Conservation (phyloP, 495 filamentous ascomycete genomes). For the Antarctomyces pellizariae region DNA sequence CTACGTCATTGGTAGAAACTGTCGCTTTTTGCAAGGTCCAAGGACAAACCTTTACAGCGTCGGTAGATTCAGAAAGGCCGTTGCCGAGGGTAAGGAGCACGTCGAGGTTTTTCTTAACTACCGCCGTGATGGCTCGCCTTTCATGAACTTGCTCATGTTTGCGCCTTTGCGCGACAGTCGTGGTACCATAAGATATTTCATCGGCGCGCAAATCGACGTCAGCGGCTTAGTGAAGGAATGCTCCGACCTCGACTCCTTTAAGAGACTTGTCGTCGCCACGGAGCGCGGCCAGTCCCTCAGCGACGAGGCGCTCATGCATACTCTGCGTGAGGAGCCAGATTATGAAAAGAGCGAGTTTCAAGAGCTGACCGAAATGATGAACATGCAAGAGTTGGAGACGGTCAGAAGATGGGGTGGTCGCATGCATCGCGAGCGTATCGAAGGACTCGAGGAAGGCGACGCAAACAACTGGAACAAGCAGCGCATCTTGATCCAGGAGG, state of each 20-base stretch:
- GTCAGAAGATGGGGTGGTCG: slow-evolving; percentile 28
- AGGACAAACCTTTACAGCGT: slow-evolving; percentile 27
- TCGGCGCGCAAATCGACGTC: slow-evolving; percentile 41
- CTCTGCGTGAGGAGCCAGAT: slow-evolving; percentile 7
- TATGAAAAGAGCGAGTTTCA: slow-evolving; percentile 18
- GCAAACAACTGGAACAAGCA: slow-evolving; percentile 14
- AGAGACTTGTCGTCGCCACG: slow-evolving; percentile 17
- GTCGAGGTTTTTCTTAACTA: slow-evolving; percentile 49
- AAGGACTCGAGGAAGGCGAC: slow-evolving; percentile 16
- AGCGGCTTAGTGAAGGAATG: slow-evolving; percentile 32
- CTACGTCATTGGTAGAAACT: slow-evolving; percentile 35
- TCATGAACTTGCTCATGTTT: slow-evolving; percentile 44
- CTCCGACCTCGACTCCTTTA: slow-evolving; percentile 29
- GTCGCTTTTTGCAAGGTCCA: slow-evolving; percentile 39
- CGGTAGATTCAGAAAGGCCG: slow-evolving; percentile 27
- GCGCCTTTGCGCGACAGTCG: slow-evolving; percentile 36
- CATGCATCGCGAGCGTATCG: slow-evolving; percentile 27
- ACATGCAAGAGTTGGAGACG: slow-evolving; percentile 30
- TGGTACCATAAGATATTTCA: slow-evolving; percentile 32
- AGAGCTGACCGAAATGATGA: slow-evolving; percentile 38
- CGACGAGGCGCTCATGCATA: slow-evolving; percentile 7
- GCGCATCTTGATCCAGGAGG: slow-evolving; percentile 18
- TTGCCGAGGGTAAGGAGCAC: slow-evolving; percentile 33
- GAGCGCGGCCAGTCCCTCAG: slow-evolving; percentile 5
- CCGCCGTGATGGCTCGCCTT: slow-evolving; percentile 36